Evolutionary conservation across 2,329 filamentous ascomycete species (phyloP).

Genomic region (Fusarium anthophilum): DNA sequence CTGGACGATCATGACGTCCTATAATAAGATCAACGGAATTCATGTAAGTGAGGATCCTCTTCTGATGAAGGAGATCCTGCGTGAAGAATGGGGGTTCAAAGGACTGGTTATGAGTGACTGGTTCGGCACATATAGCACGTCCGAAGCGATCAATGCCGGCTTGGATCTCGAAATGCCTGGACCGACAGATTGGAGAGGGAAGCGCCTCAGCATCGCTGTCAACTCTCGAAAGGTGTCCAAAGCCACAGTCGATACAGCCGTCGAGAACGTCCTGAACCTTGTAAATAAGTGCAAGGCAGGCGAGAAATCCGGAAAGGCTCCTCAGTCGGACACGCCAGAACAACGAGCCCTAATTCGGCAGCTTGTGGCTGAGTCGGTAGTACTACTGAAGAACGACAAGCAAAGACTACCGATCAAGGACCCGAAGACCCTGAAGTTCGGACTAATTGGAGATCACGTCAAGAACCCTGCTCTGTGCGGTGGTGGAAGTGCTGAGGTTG

Average conservation of each 20-base stretch:
- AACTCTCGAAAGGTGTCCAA: conserved; percentile 35
- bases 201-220: conserved; percentile 40
- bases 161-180: conserved; percentile 49
- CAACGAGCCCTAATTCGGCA: conserved; percentile 25
- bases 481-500: conserved; percentile 48
- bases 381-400: conserved; percentile 19
- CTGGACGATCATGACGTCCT: conserved; percentile 47
- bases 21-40: conserved; percentile 53
- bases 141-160: conserved; percentile 42
- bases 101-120: conserved; percentile 46
- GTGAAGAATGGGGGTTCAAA: conserved; percentile 37
- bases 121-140: conserved; percentile 46
- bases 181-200: conserved; percentile 39
- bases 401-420: conserved; percentile 19
- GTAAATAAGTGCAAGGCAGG: conserved; percentile 19
- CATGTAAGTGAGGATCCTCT: conserved; percentile 39
- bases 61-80: conserved; percentile 44
- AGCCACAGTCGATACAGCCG: conserved; percentile 38
- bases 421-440: conserved; percentile 46
- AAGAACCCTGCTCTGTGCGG: conserved; percentile 47
- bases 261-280: conserved; percentile 35
- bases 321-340: conserved; percentile 19
- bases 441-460: conserved; percentile 52
- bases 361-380: conserved; percentile 17
- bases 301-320: not conserved